Conservation (phyloP, 2,329 filamentous ascomycete genomes). For the Geosmithia putterillii region DNA sequence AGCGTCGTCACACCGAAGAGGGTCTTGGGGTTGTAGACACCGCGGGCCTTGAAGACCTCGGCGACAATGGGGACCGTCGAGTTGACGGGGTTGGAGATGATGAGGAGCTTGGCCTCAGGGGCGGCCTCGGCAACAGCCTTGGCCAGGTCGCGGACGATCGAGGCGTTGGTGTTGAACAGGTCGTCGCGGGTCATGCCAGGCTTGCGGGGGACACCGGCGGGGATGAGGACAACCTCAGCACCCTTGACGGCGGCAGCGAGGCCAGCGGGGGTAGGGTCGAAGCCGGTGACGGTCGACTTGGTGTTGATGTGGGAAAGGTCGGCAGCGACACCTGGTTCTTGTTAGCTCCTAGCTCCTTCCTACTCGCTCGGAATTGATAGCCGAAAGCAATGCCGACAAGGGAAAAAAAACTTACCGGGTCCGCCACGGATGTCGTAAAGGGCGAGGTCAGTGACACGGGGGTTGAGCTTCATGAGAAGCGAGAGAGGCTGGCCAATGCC, state of each 20-base stretch:
- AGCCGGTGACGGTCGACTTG: slow-evolving; percentile 87
- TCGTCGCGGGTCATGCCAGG: slow-evolving; percentile 99
- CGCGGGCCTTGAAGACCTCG: slow-evolving; percentile 89
- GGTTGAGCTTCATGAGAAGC: slow-evolving; percentile 97
- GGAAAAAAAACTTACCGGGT: slow-evolving; percentile 55
- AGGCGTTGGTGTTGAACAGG: slow-evolving; percentile 99
- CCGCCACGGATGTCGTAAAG: slow-evolving; percentile 96
- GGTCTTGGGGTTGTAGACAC: slow-evolving; percentile 98
- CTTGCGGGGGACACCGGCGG: slow-evolving; percentile 96
- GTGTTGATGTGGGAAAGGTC: slow-evolving; percentile 99
- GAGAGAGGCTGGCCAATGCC: slow-evolving; percentile 98
- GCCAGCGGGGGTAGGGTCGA: slow-evolving; percentile 64
- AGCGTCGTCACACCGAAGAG: slow-evolving; percentile 99
- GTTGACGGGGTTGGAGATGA: slow-evolving; percentile 99
- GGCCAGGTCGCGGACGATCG: slow-evolving; percentile 95
- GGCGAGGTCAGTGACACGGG: slow-evolving; percentile 81
- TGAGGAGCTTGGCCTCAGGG: slow-evolving; percentile 87
- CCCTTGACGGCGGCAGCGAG: slow-evolving; percentile 72
- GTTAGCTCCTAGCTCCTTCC: too few relatives aligned
- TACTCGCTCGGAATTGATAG: background rate
- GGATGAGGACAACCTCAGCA: slow-evolving; percentile 91
- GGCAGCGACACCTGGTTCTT: slow-evolving; percentile 87
- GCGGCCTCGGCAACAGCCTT: slow-evolving; percentile 82
- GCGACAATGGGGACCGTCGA: slow-evolving; percentile 95
- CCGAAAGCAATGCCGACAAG: background rate